Conservation (phyloP, 345 rosid genomes). For the Gossypium arboreum region DNA sequence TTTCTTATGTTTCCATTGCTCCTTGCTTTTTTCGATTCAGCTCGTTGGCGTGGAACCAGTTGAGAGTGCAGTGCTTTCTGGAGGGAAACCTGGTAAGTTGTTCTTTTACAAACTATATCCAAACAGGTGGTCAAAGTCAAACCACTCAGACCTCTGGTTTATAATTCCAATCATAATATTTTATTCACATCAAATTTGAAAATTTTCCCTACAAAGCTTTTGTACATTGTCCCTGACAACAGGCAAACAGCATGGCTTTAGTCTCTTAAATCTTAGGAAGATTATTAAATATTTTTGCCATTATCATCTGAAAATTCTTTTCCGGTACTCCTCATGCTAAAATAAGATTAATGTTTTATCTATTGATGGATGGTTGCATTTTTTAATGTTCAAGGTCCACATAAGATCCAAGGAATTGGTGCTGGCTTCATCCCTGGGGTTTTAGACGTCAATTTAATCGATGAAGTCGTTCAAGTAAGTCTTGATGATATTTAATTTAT, state of each 20-base stretch:
- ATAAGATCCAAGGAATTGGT: conserved; percentile 65
- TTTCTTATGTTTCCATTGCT: conserved; percentile 16
- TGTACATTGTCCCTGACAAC: not conserved
- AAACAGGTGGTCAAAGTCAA: no score
- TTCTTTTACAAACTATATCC: no score
- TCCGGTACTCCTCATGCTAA: not conserved
- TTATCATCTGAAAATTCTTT: not conserved
- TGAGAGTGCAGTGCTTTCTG: conserved; percentile 52
- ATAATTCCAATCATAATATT: no score
- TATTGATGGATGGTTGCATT: not conserved
- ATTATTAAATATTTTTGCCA: not conserved
- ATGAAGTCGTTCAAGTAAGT: conserved; percentile 32
- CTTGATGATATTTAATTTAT: not conserved
- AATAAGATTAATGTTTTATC: not conserved
- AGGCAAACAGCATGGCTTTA: not conserved
- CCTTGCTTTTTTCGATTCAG: conserved; percentile 25
- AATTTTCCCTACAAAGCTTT: not conserved
- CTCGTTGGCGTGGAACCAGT: conserved; percentile 50
- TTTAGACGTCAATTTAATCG: conserved; percentile 39
- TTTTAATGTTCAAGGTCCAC: conserved; percentile 37
- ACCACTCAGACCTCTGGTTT: no score
- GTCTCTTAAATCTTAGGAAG: conserved; percentile 4
- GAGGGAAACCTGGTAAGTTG: conserved; percentile 51
- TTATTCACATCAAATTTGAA: not conserved
- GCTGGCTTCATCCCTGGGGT: conserved; percentile 61